phyloP scores from a whole-genome alignment of 257 asterid species.

The Eucommia ulmoides region DNA sequence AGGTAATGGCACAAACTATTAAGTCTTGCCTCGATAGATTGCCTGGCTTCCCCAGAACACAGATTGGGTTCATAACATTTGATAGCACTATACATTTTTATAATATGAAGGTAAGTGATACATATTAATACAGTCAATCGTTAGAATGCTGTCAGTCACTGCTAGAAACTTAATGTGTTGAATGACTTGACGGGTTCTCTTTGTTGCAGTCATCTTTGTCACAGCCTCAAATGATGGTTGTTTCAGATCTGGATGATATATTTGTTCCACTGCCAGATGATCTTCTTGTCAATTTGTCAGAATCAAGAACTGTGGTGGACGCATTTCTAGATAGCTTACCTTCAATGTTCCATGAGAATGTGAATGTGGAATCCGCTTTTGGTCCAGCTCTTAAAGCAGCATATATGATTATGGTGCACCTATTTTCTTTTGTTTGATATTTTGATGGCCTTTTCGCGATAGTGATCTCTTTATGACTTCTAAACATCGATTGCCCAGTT shows the following conservation, averaged over 20 bases:
- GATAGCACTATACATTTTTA: not conserved
- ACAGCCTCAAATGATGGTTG: slow-evolving; percentile 27
- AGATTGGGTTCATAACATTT: slow-evolving; percentile 9
- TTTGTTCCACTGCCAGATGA: slow-evolving; percentile 67
- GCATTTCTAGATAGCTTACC: slow-evolving; percentile 94
- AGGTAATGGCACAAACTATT: slow-evolving; percentile 11
- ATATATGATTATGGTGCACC: slow-evolving; percentile 84
- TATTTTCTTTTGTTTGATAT: slow-evolving; percentile 12
- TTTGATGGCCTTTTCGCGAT: not conserved
- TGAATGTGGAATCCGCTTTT: slow-evolving; percentile 96
- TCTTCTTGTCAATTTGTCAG: slow-evolving; percentile 94
- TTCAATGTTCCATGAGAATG: slow-evolving; percentile 71
- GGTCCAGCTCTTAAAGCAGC: slow-evolving; percentile 99
- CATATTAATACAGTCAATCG: not conserved
- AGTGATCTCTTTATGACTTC: not conserved
- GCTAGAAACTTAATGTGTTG: too few species aligned
- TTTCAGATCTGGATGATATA: slow-evolving; percentile 24
- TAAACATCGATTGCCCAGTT: not conserved
- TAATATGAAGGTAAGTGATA: slow-evolving; percentile 7
- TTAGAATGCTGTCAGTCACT: too few species aligned
- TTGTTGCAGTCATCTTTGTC: slow-evolving; percentile 26
- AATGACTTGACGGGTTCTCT: not conserved
- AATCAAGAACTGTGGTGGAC: slow-evolving; percentile 85
- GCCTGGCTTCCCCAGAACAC: slow-evolving; percentile 10
- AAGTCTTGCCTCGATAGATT: slow-evolving; percentile 12